Evolutionary conservation across 192 early-diverging fungal genomes (phyloP).

Genomic region (Podila clonocystis): DNA sequence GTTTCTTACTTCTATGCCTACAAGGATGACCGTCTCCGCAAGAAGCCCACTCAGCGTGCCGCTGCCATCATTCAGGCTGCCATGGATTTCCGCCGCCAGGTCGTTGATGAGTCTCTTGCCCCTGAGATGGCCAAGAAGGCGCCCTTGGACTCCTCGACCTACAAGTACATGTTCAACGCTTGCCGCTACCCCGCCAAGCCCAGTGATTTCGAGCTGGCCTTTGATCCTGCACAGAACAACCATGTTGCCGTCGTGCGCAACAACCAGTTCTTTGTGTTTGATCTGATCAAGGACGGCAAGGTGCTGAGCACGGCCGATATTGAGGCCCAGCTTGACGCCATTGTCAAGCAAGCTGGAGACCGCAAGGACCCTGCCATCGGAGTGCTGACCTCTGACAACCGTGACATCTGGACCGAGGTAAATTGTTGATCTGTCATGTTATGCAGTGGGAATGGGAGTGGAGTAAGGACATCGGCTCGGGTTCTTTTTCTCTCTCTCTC

Average conservation of each 20-base stretch:
- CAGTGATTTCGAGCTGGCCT: slow-evolving; percentile 79
- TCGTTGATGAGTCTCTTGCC: slow-evolving; percentile 69
- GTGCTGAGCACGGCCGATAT: slow-evolving; percentile 87
- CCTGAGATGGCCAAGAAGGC: slow-evolving; percentile 84
- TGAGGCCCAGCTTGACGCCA: slow-evolving; percentile 61
- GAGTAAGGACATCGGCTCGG: background rate
- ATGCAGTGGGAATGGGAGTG: too few species aligned
- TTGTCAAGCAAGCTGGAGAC: slow-evolving; percentile 67
- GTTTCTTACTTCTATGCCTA: slow-evolving; percentile 98
- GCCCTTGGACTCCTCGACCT: slow-evolving; percentile 90
- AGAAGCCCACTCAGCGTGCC: slow-evolving; percentile 82
- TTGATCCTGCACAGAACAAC: slow-evolving; percentile 79
- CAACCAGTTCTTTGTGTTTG: slow-evolving; percentile 90
- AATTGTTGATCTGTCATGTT: background rate
- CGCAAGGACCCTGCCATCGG: slow-evolving; percentile 81
- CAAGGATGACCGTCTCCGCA: slow-evolving; percentile 87
- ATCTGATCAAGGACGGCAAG: slow-evolving; percentile 78
- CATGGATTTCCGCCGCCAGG: slow-evolving; percentile 84
- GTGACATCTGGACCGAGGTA: slow-evolving; percentile 92
- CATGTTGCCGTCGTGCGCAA: slow-evolving; percentile 90
- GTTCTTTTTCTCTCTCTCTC: background rate
- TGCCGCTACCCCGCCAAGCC: slow-evolving; percentile 91
- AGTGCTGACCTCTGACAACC: slow-evolving; percentile 91
- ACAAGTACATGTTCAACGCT: slow-evolving; percentile 98
- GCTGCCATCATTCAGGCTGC: slow-evolving; percentile 92